phyloP scores from a whole-genome alignment of 1,284 basidiomycete genomes.

The Exobasidium rhododendri region DNA sequence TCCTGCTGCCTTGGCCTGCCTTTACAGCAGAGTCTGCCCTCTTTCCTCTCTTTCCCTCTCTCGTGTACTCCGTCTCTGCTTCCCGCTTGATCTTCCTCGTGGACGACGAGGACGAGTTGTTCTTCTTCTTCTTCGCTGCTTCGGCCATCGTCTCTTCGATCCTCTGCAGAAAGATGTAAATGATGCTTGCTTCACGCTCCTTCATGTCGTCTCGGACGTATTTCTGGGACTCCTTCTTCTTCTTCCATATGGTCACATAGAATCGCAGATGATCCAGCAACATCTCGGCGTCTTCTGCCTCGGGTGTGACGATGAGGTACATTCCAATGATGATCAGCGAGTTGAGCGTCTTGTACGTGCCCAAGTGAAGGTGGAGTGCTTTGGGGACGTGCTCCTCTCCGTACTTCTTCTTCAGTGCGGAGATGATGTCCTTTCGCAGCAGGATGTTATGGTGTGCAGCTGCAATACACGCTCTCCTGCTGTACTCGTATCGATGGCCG shows the following conservation, averaged over 20 bases:
- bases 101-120: no score
- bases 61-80: not conserved
- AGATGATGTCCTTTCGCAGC: slow-evolving; percentile 12
- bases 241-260: slow-evolving; percentile 16
- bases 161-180: slow-evolving; percentile 32
- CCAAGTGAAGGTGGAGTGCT: slow-evolving; percentile 30
- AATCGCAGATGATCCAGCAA: slow-evolving; percentile 32
- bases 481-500: slow-evolving; percentile 8
- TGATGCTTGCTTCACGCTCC: slow-evolving; percentile 36
- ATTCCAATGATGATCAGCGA: slow-evolving; percentile 40
- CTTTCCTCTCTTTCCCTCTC: slow-evolving; percentile 8
- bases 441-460: slow-evolving; percentile 4
- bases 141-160: slow-evolving; percentile 27
- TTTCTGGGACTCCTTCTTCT: slow-evolving; percentile 15
- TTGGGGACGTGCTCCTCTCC: slow-evolving; percentile 19
- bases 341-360: slow-evolving; percentile 46
- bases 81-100: slow-evolving; percentile 1
- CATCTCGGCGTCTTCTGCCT: slow-evolving; percentile 27
- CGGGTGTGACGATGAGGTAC: slow-evolving; percentile 39
- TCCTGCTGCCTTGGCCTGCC: not conserved
- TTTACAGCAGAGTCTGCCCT: not conserved
- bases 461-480: slow-evolving; percentile 6
- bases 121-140: not conserved
- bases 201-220: slow-evolving; percentile 35
- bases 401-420: slow-evolving; percentile 26